Percentiles rank a stretch among this genome's conserved stretches.
These are phyloP conservation scores for Phytophthora podocarpi DNA, from an alignment of 352 stramenopile species.

Conservation along the genomic window DNA sequence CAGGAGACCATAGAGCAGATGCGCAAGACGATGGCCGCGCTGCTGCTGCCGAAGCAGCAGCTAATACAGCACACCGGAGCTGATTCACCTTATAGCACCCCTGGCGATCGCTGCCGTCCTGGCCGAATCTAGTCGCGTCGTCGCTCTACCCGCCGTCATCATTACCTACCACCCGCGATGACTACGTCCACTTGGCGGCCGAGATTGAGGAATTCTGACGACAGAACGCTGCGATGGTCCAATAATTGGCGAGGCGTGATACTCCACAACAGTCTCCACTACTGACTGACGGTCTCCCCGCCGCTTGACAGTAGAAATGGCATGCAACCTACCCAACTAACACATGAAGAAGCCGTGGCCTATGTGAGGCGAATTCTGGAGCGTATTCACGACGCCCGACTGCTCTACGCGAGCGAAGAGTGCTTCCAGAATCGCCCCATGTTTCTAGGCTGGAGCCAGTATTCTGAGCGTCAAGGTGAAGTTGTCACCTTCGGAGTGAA, in stretches of 20 bases:
- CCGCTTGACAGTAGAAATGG: not conserved
- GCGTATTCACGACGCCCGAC: slow-evolving; percentile 25
- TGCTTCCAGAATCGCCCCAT: slow-evolving; percentile 21
- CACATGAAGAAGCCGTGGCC: slow-evolving; percentile 20
- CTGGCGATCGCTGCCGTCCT: not conserved
- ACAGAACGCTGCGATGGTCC: slow-evolving; percentile 40
- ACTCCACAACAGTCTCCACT: slow-evolving; percentile 50
- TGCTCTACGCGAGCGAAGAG: slow-evolving; percentile 22
- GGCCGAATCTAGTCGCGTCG: not conserved
- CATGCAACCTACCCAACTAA: slow-evolving; percentile 21
- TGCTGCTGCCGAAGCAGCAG: slow-evolving; percentile 28
- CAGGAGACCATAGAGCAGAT: slow-evolving; percentile 16
- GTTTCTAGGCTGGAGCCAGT: slow-evolving; percentile 57
- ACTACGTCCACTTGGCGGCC: slow-evolving; percentile 40
- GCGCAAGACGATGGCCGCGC: slow-evolving; percentile 6
- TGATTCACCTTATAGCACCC: not conserved
- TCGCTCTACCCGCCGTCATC: not conserved
- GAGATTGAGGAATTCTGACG: slow-evolving; percentile 43
- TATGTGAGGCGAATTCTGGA: slow-evolving; percentile 22
- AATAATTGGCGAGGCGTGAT: slow-evolving; percentile 43
- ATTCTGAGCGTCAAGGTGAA: slow-evolving; percentile 22
- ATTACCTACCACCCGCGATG: slow-evolving; percentile 12
- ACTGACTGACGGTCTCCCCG: slow-evolving; percentile 37
- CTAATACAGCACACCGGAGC: slow-evolving; percentile 21
- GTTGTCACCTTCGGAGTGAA: slow-evolving; percentile 42